Evolutionary conservation across 2,329 filamentous ascomycete species (phyloP).

Genomic region (Byssoonygena ceratinophila): DNA sequence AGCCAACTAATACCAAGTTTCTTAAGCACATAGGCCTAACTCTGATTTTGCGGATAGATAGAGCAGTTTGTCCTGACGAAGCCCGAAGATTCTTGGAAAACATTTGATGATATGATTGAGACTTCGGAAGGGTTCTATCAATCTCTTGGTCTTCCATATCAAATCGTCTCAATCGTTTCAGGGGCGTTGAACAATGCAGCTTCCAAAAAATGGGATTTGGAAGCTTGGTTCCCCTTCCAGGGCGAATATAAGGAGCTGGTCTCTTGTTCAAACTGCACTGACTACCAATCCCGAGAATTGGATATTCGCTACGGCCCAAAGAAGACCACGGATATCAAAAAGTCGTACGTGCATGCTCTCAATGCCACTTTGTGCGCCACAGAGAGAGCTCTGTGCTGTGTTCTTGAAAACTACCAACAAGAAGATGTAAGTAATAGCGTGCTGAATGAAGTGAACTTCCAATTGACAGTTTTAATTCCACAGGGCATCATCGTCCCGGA

Average conservation of each 20-base stretch:
- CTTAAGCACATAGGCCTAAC: conserved; percentile 11
- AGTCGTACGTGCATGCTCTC: conserved; percentile 88
- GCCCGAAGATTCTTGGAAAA: conserved; percentile 83
- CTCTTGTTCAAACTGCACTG: conserved; percentile 94
- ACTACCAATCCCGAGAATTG: conserved; percentile 88
- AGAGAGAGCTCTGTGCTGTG: conserved; percentile 81
- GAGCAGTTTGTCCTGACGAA: conserved; percentile 73
- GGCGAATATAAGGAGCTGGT: conserved; percentile 98
- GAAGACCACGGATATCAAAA: conserved; percentile 70
- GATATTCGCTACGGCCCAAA: conserved; percentile 88
- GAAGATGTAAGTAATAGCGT: conserved; percentile 53
- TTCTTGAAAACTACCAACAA: conserved; percentile 95
- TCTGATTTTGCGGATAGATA: conserved; percentile 37
- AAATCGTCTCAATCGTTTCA: conserved; percentile 88
- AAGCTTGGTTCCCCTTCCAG: conserved; percentile 94
- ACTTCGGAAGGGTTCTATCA: conserved; percentile 93
- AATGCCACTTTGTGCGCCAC: conserved; percentile 88
- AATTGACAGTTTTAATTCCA: not conserved
- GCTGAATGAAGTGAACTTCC: not conserved
- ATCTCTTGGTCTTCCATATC: conserved; percentile 78
- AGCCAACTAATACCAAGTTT: conserved; percentile 5
- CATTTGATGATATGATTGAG: conserved; percentile 85
- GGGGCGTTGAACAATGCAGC: conserved; percentile 84
- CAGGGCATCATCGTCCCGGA: conserved; percentile 71
- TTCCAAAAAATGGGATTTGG: conserved; percentile 88